Evolutionary conservation across 305 asterid species (phyloP).

Genomic region (Fraxinus nigra): DNA sequence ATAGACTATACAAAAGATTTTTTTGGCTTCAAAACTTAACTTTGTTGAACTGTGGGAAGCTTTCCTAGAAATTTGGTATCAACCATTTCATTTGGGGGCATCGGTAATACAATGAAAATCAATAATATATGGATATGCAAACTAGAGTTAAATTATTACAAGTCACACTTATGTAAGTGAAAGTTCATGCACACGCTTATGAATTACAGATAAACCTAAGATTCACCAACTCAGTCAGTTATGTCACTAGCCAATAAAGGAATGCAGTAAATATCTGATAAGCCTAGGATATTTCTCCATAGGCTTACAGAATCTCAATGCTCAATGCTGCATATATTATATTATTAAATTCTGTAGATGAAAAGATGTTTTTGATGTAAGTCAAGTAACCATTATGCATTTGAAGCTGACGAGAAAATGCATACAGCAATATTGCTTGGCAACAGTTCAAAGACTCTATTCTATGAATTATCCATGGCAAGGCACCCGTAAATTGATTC

Average conservation of each 20-base stretch:
- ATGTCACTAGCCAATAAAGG: neutral
- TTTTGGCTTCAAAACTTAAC: neutral
- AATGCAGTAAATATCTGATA: neutral
- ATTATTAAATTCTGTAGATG: neutral
- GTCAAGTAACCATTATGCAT: neutral
- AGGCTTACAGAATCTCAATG: neutral
- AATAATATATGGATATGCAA: neutral
- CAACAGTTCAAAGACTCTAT: neutral
- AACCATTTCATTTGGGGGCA: neutral
- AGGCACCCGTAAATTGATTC: neutral
- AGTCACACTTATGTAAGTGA: neutral
- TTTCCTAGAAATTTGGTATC: neutral
- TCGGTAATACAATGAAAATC: neutral
- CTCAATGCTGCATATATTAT: neutral
- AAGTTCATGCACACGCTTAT: neutral
- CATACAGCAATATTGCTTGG: neutral
- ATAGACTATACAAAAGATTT: neutral
- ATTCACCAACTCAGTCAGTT: neutral
- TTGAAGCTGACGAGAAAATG: neutral
- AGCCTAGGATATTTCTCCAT: neutral
- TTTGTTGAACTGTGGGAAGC: neutral
- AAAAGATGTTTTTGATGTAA: neutral
- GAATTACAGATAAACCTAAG: neutral
- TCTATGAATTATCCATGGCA: neutral
- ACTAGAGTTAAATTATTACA: neutral